These are phyloP conservation scores for Lodderomyces jiufengensis DNA, from an alignment of 1,139 yeast species.

Conservation along the genomic window DNA sequence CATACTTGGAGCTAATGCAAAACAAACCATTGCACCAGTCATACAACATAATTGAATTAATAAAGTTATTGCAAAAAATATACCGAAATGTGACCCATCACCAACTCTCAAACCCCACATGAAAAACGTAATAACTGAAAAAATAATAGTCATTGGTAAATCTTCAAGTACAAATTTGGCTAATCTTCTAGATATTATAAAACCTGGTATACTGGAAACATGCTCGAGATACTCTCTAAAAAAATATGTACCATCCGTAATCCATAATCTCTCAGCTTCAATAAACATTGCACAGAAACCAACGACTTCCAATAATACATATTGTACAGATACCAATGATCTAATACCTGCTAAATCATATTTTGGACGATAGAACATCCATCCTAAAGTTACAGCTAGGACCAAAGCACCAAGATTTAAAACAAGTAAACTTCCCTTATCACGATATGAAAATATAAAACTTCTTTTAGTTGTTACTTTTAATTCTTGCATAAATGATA, in stretches of 20 bases:
- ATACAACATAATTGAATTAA: slow-evolving; percentile 55
- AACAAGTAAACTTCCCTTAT: slow-evolving; percentile 52
- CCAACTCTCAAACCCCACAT: slow-evolving; percentile 61
- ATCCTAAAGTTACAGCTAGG: slow-evolving; percentile 64
- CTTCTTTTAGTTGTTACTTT: slow-evolving; percentile 54
- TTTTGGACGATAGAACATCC: slow-evolving; percentile 71
- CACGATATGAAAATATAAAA: slow-evolving; percentile 53
- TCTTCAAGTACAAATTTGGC: slow-evolving; percentile 71
- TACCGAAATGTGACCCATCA: slow-evolving; percentile 47
- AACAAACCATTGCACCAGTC: slow-evolving; percentile 52
- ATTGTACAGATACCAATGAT: slow-evolving; percentile 59
- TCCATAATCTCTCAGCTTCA: slow-evolving; percentile 72
- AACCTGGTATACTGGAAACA: slow-evolving; percentile 65
- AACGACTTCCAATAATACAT: slow-evolving; percentile 62
- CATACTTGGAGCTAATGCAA: slow-evolving; percentile 61
- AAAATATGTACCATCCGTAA: slow-evolving; percentile 62
- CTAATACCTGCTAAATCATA: slow-evolving; percentile 65
- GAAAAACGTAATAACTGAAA: slow-evolving; percentile 62
- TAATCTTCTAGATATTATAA: slow-evolving; percentile 61
- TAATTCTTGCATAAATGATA: slow-evolving; percentile 44
- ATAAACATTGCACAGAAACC: slow-evolving; percentile 67
- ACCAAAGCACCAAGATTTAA: slow-evolving; percentile 52
- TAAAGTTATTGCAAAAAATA: slow-evolving; percentile 58
- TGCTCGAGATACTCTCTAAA: slow-evolving; percentile 74
- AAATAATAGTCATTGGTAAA: slow-evolving; percentile 56